Percentiles rank a stretch among this genome's conserved stretches.
phyloP scores from a whole-genome alignment of 2,329 filamentous ascomycete species.

The Monosporascus sp. region DNA sequence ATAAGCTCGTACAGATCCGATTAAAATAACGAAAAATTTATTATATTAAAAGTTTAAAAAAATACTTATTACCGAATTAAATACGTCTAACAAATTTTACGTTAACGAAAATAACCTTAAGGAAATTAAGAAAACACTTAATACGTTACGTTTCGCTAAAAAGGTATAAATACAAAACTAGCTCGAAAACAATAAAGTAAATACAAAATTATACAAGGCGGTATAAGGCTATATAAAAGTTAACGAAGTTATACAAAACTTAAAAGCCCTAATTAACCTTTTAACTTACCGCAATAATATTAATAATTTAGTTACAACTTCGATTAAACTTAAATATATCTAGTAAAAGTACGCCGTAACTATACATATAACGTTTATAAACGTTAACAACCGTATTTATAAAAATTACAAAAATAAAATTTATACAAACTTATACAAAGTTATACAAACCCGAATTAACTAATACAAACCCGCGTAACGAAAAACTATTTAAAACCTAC shows the following conservation, averaged over 20 bases:
- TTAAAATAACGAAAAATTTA: no score
- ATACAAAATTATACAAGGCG: no score
- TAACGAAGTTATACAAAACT: no score
- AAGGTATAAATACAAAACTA: no score
- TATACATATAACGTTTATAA: not conserved
- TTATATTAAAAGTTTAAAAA: no score
- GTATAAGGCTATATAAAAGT: no score
- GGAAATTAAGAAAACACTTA: no score
- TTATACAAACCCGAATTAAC: not conserved
- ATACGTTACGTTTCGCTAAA: no score
- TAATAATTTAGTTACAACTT: not conserved
- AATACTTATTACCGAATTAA: no score
- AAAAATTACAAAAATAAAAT: not conserved
- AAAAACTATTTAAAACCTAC: not conserved
- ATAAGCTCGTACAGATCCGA: no score
- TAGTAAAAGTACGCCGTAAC: not conserved
- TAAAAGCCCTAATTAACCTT: not conserved
- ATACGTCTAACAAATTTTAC: accelerated
- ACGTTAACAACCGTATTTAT: not conserved
- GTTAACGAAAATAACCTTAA: no score
- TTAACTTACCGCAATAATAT: not conserved
- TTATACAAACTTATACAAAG: not conserved
- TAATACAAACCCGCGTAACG: not conserved
- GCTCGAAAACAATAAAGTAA: no score
- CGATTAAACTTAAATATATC: not conserved